Percentiles rank a stretch among this genome's conserved stretches.
Evolutionary conservation across 1,284 basidiomycete genomes (phyloP).

Genomic region (Clitocybe nebularis): DNA sequence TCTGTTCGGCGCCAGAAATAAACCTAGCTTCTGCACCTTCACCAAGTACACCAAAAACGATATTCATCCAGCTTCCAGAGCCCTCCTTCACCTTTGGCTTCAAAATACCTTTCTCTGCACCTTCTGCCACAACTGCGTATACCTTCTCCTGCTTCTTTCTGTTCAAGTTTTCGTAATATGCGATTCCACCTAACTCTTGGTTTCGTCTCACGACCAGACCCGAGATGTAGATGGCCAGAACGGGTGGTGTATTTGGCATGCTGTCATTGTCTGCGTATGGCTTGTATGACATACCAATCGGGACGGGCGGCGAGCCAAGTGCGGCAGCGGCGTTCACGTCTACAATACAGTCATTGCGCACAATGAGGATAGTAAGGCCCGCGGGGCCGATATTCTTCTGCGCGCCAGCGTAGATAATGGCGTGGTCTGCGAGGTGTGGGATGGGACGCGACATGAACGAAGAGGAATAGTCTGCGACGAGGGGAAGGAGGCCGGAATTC

Average conservation of each 20-base stretch:
- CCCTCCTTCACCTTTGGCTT: conserved; percentile 66
- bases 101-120: conserved; percentile 67
- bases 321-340: conserved; percentile 78
- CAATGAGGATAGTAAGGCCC: conserved; percentile 90
- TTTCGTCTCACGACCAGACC: conserved; percentile 83
- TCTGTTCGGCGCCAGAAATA: conserved; percentile 72
- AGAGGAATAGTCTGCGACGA: conserved; percentile 95
- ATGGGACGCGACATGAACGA: conserved; percentile 98
- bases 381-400: conserved; percentile 99
- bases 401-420: conserved; percentile 95
- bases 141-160: conserved; percentile 70
- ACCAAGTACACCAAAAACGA: conserved; percentile 76
- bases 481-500: conserved; percentile 56
- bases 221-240: conserved; percentile 90
- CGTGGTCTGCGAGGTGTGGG: conserved; percentile 81
- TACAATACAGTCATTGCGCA: conserved; percentile 88
- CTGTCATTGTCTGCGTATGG: conserved; percentile 76
- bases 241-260: conserved; percentile 94
- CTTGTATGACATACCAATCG: conserved; percentile 84
- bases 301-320: conserved; percentile 75
- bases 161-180: conserved; percentile 67
- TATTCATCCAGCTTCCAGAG: conserved; percentile 90
- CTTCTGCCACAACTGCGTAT: conserved; percentile 69
- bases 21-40: conserved; percentile 71
- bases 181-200: conserved; percentile 65